Base-by-base conservation (phyloP, 108 stramenopile genomes). In the Mayamaea pseudoterrestris region DNA sequence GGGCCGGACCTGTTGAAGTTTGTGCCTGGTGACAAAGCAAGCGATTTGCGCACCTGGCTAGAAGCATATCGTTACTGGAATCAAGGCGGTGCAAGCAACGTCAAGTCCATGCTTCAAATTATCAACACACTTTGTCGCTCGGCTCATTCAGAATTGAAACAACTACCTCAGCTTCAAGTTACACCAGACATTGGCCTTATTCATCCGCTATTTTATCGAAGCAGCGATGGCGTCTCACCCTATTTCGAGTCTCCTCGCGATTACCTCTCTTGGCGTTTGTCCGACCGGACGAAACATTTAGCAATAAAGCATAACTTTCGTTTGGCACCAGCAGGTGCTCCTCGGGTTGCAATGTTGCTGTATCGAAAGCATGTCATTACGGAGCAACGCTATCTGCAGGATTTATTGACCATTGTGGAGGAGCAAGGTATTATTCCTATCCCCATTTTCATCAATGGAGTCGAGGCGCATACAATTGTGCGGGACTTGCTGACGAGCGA, bases 391-490 rank as follows among this genome's bases (percentile, higher is more conserved):
- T 90, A 90, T 52, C 75, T 90, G 23, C 35, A 52, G 17, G 78
- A 85, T 55, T 41, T 90, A 34, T 76, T 90, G 13, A 35, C 40
- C 46, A 39, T 60, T 5, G 62, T 90, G 71, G 88, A 90, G 57
- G 28, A 42, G 9, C 46, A 74, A 30, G 84, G 84, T 4, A 13
- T 91, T 2, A 30, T 86, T 8, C 89, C 89, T n/a, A 35, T 91
- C 30, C 89, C 89, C 13, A 71, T 91, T 29, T 91, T 91, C 37
- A 91, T 91, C 44, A 91, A 91, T 52, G 89, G 89, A 7, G 89
- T 91, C 1, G 89, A 91, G 52, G 89, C 81, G 2, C 89, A 91
- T 55, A 87, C 89, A 0, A 81, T 91, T 39, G 89, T 91, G 24
- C 61, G 88, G 22, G 88, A 90, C 68, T 78, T 73, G 68, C 40